phyloP scores from a whole-genome alignment of 2,329 filamentous ascomycete species.

The Calonectria henricotiae region DNA sequence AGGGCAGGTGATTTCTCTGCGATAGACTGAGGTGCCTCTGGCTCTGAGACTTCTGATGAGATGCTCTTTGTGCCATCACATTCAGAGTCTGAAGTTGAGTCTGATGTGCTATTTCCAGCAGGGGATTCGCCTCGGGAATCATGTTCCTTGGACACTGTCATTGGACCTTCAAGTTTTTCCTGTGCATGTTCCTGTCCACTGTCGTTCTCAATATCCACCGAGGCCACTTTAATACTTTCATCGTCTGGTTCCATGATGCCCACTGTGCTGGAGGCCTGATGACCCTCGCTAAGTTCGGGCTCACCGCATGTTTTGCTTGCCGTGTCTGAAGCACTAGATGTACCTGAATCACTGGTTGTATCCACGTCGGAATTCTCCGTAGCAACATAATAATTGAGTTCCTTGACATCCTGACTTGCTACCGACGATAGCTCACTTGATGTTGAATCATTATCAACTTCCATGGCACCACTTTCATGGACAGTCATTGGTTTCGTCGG shows the following conservation, averaged over 20 bases:
- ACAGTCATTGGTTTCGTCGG: not conserved
- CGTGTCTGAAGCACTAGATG: constrained; percentile 17
- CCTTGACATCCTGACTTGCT: constrained; percentile 37
- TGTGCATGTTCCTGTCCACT: not conserved
- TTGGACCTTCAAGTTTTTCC: not conserved
- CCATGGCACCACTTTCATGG: not conserved
- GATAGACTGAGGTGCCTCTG: not conserved
- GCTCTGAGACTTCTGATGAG: constrained; percentile 10
- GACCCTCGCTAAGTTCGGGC: not conserved
- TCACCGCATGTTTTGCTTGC: constrained; percentile 4
- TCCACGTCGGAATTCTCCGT: not conserved
- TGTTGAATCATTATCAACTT: not conserved
- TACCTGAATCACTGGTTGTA: constrained; percentile 19
- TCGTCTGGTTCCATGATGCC: not conserved
- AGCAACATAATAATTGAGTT: constrained; percentile 26
- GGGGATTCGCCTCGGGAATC: not conserved
- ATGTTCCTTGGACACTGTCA: not conserved
- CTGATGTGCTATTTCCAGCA: not conserved
- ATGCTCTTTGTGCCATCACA: not conserved
- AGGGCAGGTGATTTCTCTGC: not conserved
- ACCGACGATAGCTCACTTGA: constrained; percentile 45
- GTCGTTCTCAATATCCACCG: not conserved
- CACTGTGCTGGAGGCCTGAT: not conserved
- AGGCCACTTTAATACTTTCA: no score
- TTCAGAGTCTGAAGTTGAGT: constrained; percentile 6